Percentiles rank a stretch among this genome's conserved stretches.
These are phyloP conservation scores for Coix lacrymajobi DNA, from an alignment of 176 grass and related monocot species.

Conservation along the genomic window DNA sequence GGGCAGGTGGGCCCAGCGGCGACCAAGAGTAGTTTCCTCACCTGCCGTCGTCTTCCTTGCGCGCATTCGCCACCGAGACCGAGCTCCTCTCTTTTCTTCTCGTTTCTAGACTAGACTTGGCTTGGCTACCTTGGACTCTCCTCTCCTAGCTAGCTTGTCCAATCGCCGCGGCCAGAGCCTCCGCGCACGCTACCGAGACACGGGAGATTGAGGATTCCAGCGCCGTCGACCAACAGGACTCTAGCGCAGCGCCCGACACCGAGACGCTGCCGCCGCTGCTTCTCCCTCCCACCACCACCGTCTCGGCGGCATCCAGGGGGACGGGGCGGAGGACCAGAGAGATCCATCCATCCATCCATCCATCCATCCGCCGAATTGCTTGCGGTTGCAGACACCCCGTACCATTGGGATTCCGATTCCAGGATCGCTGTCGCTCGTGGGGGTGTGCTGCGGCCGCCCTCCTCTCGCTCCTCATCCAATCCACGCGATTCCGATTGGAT, in stretches of 20 bases:
- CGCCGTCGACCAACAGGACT: neutral
- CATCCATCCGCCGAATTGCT: neutral
- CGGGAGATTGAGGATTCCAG: neutral
- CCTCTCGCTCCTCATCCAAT: neutral
- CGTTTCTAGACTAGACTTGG: neutral
- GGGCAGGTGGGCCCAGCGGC: neutral
- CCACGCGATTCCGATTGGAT: neutral
- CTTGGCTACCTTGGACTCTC: neutral
- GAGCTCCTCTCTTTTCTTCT: neutral
- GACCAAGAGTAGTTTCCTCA: neutral
- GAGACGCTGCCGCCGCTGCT: neutral
- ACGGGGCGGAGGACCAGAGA: neutral
- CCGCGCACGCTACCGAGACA: neutral
- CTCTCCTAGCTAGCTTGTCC: neutral
- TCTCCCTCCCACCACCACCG: neutral
- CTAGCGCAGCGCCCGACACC: neutral
- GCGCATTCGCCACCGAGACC: no score
- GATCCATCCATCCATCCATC: neutral
- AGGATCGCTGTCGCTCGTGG: neutral
- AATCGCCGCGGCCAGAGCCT: neutral
- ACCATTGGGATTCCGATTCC: neutral
- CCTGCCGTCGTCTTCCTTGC: neutral
- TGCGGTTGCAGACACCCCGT: neutral
- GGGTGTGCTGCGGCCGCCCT: neutral
- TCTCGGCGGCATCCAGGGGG: no score